phyloP scores from a whole-genome alignment of 352 stramenopile species.

The Phytophthora niederhauseri region DNA sequence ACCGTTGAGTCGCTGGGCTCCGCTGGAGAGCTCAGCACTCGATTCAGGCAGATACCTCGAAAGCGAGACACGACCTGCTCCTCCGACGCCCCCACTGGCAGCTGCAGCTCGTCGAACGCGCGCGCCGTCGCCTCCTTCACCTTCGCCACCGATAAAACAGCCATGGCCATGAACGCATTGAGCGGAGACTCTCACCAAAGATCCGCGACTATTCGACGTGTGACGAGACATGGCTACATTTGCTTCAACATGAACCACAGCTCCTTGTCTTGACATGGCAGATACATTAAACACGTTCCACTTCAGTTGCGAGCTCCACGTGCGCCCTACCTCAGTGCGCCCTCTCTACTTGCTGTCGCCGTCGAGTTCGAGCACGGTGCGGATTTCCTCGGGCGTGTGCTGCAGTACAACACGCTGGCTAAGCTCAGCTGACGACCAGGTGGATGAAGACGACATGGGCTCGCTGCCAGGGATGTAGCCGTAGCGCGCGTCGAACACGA shows the following conservation, averaged over 20 bases:
- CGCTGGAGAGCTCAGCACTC: constrained; percentile 28
- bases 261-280: not conserved
- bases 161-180: constrained; percentile 11
- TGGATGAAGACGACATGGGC: constrained; percentile 16
- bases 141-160: constrained; percentile 21
- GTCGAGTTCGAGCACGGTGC: constrained; percentile 68
- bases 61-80: constrained; percentile 60
- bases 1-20: constrained; percentile 11
- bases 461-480: constrained; percentile 43
- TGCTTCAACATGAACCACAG: constrained; percentile 10
- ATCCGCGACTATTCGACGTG: constrained; percentile 29
- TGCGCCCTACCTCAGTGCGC: not conserved
- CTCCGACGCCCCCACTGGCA: constrained; percentile 50
- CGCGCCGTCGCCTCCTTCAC: constrained; percentile 46
- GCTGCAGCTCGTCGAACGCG: constrained; percentile 64
- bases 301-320: not conserved
- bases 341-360: constrained; percentile 31
- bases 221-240: constrained; percentile 12
- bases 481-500: constrained; percentile 54
- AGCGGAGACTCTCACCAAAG: constrained; percentile 8
- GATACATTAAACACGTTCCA: not conserved
- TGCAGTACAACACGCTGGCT: constrained; percentile 44
- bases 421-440: constrained; percentile 15
- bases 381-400: constrained; percentile 66
- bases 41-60: constrained; percentile 52